Conservation (phyloP, 2,329 filamentous ascomycete genomes). For the Claviceps maximensis region DNA sequence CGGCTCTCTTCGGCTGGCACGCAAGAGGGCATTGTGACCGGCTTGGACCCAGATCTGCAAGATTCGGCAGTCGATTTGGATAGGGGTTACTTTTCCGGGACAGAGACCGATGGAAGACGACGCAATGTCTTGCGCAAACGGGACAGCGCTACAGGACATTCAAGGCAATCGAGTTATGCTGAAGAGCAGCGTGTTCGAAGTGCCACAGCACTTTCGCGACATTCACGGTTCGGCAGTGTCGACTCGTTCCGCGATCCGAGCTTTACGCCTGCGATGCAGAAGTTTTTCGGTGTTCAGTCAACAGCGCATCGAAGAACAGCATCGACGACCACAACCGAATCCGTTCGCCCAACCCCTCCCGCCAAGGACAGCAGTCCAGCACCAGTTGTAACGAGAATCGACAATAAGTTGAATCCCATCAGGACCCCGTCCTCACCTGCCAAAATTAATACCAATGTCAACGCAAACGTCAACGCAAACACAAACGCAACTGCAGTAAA, state of each 20-base stretch:
- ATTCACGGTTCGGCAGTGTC: constrained; percentile 67
- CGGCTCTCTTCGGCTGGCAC: constrained; percentile 41
- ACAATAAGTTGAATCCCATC: constrained; percentile 28
- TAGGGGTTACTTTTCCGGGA: constrained; percentile 85
- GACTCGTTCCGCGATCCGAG: constrained; percentile 56
- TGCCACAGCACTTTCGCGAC: constrained; percentile 52
- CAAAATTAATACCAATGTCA: constrained; percentile 17
- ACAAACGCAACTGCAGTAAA: constrained; percentile 20
- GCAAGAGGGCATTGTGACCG: constrained; percentile 26
- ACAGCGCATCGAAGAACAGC: constrained; percentile 45
- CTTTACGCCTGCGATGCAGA: constrained; percentile 51
- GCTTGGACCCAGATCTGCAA: constrained; percentile 26
- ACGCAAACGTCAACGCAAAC: constrained; percentile 9
- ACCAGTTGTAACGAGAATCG: constrained; percentile 48
- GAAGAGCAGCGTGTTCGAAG: constrained; percentile 60
- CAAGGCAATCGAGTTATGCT: constrained; percentile 61
- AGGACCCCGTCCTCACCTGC: constrained; percentile 28
- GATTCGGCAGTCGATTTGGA: constrained; percentile 54
- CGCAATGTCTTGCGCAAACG: constrained; percentile 75
- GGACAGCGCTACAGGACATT: constrained; percentile 42
- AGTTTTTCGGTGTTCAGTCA: constrained; percentile 48
- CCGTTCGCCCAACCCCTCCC: constrained; percentile 34
- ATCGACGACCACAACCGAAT: constrained; percentile 45
- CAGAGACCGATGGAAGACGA: constrained; percentile 63
- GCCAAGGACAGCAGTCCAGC: constrained; percentile 35